A percentile compares a stretch with the other conserved stretches of the same genome.
These are phyloP conservation scores for Ophiostoma sp. DNA, from an alignment of 2,329 filamentous ascomycete genomes.

Conservation along the genomic window DNA sequence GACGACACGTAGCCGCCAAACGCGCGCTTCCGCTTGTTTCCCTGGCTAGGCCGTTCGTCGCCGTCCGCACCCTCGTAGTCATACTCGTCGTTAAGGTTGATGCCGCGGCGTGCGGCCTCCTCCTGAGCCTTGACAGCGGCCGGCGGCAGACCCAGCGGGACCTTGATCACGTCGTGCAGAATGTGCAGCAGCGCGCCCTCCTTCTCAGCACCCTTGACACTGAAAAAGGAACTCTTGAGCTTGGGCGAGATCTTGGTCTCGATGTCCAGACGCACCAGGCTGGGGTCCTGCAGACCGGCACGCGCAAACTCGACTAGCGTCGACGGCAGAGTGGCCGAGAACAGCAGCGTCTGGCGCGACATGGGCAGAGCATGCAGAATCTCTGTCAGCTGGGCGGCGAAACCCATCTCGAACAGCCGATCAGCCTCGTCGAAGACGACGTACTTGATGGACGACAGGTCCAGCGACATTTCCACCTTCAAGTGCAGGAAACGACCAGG, in stretches of 20 bases:
- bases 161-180: conserved; percentile 84
- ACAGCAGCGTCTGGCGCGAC: conserved; percentile 82
- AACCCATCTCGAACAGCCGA: conserved; percentile 97
- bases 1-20: conserved; percentile 48
- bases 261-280: conserved; percentile 81
- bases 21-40: conserved; percentile 70
- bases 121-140: conserved; percentile 40
- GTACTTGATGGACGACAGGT: conserved; percentile 86
- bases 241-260: conserved; percentile 96
- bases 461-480: conserved; percentile 91
- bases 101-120: neutral
- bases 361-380: conserved; percentile 83
- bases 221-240: conserved; percentile 92
- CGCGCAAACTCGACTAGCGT: conserved; percentile 93
- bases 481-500: conserved; percentile 94
- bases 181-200: conserved; percentile 88
- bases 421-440: conserved; percentile 98
- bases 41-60: neutral
- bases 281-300: conserved; percentile 87
- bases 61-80: neutral
- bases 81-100: conserved; percentile 9
- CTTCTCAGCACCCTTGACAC: conserved; percentile 86
- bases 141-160: conserved; percentile 65
- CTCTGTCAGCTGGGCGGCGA: conserved; percentile 85
- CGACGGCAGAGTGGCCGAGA: conserved; percentile 90